phyloP scores from a whole-genome alignment of 371 early-diverging fungal species.

The Rhizopus microsporus region DNA sequence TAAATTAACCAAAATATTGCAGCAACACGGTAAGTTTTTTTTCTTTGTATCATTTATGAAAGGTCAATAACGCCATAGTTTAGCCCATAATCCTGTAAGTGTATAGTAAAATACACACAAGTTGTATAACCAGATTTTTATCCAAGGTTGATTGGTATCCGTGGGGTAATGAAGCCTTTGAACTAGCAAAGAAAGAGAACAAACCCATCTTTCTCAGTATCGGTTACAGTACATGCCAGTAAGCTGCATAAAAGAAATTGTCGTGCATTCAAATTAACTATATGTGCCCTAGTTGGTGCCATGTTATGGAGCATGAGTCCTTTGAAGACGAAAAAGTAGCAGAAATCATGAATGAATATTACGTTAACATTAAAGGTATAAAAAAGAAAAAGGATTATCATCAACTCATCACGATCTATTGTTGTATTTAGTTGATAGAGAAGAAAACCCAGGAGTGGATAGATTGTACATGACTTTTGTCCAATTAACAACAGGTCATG shows the following conservation, averaged over 20 bases:
- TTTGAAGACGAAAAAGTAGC: slow-evolving; percentile 63
- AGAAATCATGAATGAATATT: slow-evolving; percentile 59
- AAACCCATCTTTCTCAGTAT: slow-evolving; percentile 69
- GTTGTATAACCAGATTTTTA: slow-evolving; percentile 1
- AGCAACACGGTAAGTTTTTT: slow-evolving; percentile 51
- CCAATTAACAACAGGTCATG: slow-evolving; percentile 55
- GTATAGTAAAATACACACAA: neutral
- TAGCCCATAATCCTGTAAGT: slow-evolving; percentile 52
- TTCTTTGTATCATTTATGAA: neutral
- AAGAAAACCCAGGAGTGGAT: slow-evolving; percentile 71
- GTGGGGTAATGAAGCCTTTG: slow-evolving; percentile 72
- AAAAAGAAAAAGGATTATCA: neutral
- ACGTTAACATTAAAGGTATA: slow-evolving; percentile 61
- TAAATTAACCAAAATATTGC: neutral
- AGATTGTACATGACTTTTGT: slow-evolving; percentile 64
- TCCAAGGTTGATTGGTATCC: slow-evolving; percentile 70
- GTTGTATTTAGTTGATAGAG: slow-evolving; percentile 41
- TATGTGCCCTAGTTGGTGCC: slow-evolving; percentile 57
- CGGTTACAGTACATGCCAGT: slow-evolving; percentile 73
- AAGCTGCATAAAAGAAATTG: slow-evolving; percentile 17
- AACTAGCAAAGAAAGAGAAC: slow-evolving; percentile 48
- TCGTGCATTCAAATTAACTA: neutral
- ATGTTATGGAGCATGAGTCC: slow-evolving; percentile 72
- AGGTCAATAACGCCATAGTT: neutral
- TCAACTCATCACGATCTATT: neutral